Base-by-base conservation (phyloP, 495 filamentous ascomycete genomes). In the Astrocystis sublimbata region DNA sequence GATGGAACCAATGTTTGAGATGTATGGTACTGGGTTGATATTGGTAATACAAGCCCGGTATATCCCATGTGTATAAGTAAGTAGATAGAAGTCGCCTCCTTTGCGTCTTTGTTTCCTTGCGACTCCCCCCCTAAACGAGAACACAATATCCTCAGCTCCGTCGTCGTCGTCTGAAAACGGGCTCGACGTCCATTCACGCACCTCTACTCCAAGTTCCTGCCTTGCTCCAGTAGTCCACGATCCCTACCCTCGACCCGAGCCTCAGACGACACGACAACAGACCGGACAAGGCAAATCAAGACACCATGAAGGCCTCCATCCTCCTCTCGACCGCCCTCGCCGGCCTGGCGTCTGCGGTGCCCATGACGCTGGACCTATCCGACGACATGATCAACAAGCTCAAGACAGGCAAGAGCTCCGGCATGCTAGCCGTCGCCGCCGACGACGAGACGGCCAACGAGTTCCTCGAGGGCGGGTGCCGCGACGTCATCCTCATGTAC, bases 401-500 rank as follows among this genome's bases (percentile, higher is more conserved):
- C 30, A 68, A 61, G 46, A 49, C 51, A 8, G 42, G 46, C 9
- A 60, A 53, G 6, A 51, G 52, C n/a, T 46, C 46, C 3, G 28
- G 42, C 33, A 17, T 24, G 10, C n/a, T 45, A 19, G 33, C 57
- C 30, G 24, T 40, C 21, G 9, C 54, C 36, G 52, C 68, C n/a
- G 28, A 63, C 1, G 68, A 68, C 33, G 69, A 59, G 8, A 75
- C 70, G 6, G 70, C 66, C 10, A 81, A 78, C 45, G 80, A 84
- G 30, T 79, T 82, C 54, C 71, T 73, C 33, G 58, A 71, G 2
- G 71, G 72, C 19, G 71, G 71, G 24, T 84, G 82, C 67, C 75
- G 76, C n/a, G 65, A 70, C 24, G 73, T 83, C 26, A 78, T 80
- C 56, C 77, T 84, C 62, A 78, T 84, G 64, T 84, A 75, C 57